Evolutionary conservation across 768 basidiomycete species (phyloP), one percentile per base, ranked within the genome.

Genomic region (Leccinellum luteum): DNA sequence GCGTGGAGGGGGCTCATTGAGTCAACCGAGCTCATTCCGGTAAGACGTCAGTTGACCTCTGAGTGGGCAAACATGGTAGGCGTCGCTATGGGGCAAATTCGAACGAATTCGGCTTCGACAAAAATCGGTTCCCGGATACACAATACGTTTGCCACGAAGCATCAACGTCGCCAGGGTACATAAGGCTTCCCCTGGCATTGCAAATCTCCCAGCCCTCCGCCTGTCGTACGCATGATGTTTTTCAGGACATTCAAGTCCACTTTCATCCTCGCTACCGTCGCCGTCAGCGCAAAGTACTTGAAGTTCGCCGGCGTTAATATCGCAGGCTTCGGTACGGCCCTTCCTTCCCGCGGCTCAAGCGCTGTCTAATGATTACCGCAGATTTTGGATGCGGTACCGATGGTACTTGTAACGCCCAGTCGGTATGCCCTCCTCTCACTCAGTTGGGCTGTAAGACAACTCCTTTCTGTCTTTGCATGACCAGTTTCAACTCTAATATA

Each of bases 361-460:
- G 5, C 17, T 19, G n/a, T 38, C 8, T 55, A 25, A 62, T 6
- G 14, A 45, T 21, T 31, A 44, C 0, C n/a, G 13, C 31, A 69
- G 66, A 83, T 64, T 83, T 84, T 60, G 80, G 81, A 21, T 80
- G 80, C 60, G 69, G 72, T 51, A 71, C 70, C 6, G 78, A 81
- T 58, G 81, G 81, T 6, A 71, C 66, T 54, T 81, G 78, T 58
- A 70, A 68, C 27, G 56, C 71, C 12, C 73, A 71, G 41, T 69
- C 67, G 3, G 77, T 78, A 14, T 75, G 64, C 61, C 79, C 82
- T 21, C 82, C 82, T 23, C 69, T 84, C 49, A 69, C 68, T 12
- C 71, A 80, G 57, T 75, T 78, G 56, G 76, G 75, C 34, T 78
- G 80, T 78, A 55, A 32, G 71, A 31, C 21, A 2, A 14, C 15